Percentiles rank a stretch among this genome's conserved stretches.
phyloP scores from a whole-genome alignment of 768 basidiomycete genomes.

The Leccinum subgranulosum region DNA sequence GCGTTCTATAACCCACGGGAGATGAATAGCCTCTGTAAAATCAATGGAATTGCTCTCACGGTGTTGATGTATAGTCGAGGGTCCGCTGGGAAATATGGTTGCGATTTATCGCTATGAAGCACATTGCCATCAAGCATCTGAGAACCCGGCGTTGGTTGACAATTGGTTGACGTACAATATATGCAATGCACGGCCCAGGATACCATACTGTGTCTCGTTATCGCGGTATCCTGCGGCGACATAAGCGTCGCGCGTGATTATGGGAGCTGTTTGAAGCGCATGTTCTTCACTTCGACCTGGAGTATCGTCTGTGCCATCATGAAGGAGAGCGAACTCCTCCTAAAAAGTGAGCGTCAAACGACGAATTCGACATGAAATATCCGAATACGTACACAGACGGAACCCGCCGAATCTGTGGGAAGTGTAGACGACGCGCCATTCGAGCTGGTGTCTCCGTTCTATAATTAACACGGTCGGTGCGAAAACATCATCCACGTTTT shows the following conservation, averaged over 20 bases:
- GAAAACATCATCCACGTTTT: neutral
- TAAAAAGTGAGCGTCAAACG: constrained; percentile 1
- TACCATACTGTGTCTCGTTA: constrained; percentile 55
- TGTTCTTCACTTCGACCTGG: constrained; percentile 30
- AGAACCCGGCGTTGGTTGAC: constrained; percentile 5
- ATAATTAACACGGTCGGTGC: neutral
- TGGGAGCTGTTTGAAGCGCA: constrained; percentile 43
- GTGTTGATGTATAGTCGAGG: constrained; percentile 66
- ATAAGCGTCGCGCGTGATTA: constrained; percentile 52
- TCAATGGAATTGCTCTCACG: constrained; percentile 32
- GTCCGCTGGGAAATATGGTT: constrained; percentile 37
- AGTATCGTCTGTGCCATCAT: constrained; percentile 17
- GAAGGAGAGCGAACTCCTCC: constrained; percentile 34
- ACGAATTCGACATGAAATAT: neutral
- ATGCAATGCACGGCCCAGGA: constrained; percentile 48
- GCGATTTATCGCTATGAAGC: constrained; percentile 27
- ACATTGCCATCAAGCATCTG: neutral
- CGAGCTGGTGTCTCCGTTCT: constrained; percentile 6
- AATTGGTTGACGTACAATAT: constrained; percentile 38
- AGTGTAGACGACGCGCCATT: constrained; percentile 5
- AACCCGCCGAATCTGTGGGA: constrained; percentile 1
- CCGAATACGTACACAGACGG: constrained; percentile 22
- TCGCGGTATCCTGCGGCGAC: constrained; percentile 31
- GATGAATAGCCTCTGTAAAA: neutral
- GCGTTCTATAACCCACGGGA: constrained; percentile 47